Base-by-base conservation (phyloP, 2,329 filamentous ascomycete species). In the Alternaria gansuensis region DNA sequence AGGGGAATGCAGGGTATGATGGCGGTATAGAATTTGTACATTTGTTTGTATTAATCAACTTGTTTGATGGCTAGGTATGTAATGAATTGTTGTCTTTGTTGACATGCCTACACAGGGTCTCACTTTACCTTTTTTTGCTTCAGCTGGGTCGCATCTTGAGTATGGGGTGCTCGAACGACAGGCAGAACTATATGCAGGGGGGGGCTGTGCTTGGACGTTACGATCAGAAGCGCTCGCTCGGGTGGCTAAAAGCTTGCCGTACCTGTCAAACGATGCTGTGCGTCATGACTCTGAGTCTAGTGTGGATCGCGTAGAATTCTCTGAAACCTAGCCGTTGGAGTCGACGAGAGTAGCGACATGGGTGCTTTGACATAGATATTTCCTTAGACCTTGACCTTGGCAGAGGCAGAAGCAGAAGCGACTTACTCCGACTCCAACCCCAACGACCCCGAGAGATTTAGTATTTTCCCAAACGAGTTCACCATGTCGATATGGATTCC, bases 231-330 rank as follows among this genome's bases (percentile, higher is more conserved):
- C 17, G 23, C 17, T 40, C 10, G 10, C 37, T 17, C 37, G 37
- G 13, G 29, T 46, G 44, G 44, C 44, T 46, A n/a, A 46, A 46
- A 23, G 44, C 44, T 46, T 34, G 37, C 36, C 31, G 8, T 10
- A 24, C n/a, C 29, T 36, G 44, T 48, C 29, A 41, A 26, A 34
- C 26, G 17, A n/a, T 48, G 31, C 31, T 48, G 44, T 48, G 31
- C 44, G 44, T 48, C 44, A 48, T 48, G 44, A 48, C 23, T 13
- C 21, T 24, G 31, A 36, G 29, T 48, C 33, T 48, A 34, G 44
- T 36, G 44, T 7, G 29, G 23, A 36, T 34, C 44, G 29, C 44
- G 44, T 48, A 48, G 44, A 48, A 48, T 48, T 48, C 17, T 43
- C 40, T 48, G 37, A 14, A 48, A 31, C 44, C 44, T 21, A 24